Evolutionary conservation across 2,329 filamentous ascomycete species (phyloP), one percentile per base, ranked within the genome.

Genomic region (Bipolaris cookei): DNA sequence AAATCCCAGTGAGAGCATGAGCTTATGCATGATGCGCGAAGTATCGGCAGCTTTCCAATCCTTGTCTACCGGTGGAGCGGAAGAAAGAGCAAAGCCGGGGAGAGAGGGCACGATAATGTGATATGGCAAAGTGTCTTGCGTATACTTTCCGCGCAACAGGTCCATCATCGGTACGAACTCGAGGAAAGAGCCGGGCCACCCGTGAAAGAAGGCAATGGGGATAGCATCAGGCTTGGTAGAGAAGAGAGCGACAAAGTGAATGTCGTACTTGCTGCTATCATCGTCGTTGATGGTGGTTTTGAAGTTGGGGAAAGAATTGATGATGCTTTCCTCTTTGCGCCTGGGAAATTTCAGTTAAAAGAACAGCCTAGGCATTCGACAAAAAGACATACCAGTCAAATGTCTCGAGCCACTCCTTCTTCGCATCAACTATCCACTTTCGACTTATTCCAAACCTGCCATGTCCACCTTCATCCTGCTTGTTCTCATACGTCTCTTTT

Each of bases 171-270:
- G 79, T 2, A 87, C 64, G 62, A 87, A 87, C 59, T 88, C 86
- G 0, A 83, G 67, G 56, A 86, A 83, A 0, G 76, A 71, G 18
- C 76, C 77, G 1, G 84, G 84, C 83, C 83, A 86, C 43, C 84
- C 85, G 59, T 86, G 84, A n/a, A 83, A 66, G 10, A 84, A 75
- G 2, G 80, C 62, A 8, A 86, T 61, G 0, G 85, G 84, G 1
- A 82, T 75, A 0, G 84, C 85, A 58, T 82, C 77, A 1, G 70
- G 39, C 16, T 79, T 80, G 37, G 76, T 62, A 0, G 84, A 86
- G 58, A 86, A 87, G 0, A 87, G 73, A 0, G 79, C 84, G 1
- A 78, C 68, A 64, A 87, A 87, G 63, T 86, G 84, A 38, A 86
- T 74, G 3, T 76, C 67, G 53, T 80, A 75, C 0, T 62, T 65